phyloP scores from a whole-genome alignment of 73 alveolate species.

The Urostyla sp. region DNA sequence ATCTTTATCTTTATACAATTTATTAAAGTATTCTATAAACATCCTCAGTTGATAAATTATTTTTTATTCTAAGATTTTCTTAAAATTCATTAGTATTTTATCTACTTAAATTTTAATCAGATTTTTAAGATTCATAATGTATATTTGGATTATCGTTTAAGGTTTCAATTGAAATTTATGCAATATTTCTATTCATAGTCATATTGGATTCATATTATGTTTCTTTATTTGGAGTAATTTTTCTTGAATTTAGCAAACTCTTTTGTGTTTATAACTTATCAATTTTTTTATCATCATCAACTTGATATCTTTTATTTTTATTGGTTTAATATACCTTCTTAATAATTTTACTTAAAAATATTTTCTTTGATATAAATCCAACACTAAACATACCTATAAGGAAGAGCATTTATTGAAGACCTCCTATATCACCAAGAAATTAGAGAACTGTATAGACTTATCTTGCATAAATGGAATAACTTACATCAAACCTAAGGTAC shows the following conservation, averaged over 20 bases:
- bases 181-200: not conserved
- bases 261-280: not conserved
- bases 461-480: not conserved
- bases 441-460: not conserved
- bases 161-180: no score
- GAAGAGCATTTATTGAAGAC: not conserved
- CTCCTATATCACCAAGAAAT: not conserved
- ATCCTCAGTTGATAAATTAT: not conserved
- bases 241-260: not conserved
- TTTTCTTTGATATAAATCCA: not conserved
- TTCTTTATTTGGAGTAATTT: not conserved
- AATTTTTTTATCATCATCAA: not conserved
- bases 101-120: no score
- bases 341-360: no score
- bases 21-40: not conserved
- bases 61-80: no score
- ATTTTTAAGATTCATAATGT: no score
- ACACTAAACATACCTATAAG: not conserved
- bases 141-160: not conserved
- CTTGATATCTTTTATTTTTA: not conserved
- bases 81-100: no score
- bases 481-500: not conserved
- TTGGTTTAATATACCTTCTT: not conserved
- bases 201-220: not conserved
- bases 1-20: not conserved